Evolutionary conservation across 2,329 filamentous ascomycete species (phyloP).

Genomic region (Penicillium palitans): DNA sequence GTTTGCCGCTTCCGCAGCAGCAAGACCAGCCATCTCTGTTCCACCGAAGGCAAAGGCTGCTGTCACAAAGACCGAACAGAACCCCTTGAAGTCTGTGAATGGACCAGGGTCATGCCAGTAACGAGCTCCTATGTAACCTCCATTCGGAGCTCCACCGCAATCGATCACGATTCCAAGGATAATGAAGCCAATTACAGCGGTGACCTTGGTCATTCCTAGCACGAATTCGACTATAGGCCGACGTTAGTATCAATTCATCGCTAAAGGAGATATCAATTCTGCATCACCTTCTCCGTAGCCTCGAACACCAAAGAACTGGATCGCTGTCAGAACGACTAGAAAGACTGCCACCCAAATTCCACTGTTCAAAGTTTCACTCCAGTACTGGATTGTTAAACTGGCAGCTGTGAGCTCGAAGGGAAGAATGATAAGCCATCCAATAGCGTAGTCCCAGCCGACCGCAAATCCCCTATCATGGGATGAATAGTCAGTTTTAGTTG

Average conservation of each 20-base stretch:
- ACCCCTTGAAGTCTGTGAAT: constrained; percentile 52
- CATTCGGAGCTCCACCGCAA: constrained; percentile 44
- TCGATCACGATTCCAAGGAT: constrained; percentile 72
- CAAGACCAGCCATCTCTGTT: constrained; percentile 56
- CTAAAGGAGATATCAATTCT: no score
- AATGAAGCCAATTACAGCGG: constrained; percentile 63
- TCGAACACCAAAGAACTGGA: constrained; percentile 60
- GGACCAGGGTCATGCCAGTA: constrained; percentile 43
- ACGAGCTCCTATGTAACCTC: constrained; percentile 43
- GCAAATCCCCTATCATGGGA: constrained; percentile 42
- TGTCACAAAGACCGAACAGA: constrained; percentile 59
- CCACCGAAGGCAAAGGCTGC: constrained; percentile 60
- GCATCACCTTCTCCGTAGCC: constrained; percentile 36
- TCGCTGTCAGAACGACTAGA: constrained; percentile 51
- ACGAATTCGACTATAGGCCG: constrained; percentile 55
- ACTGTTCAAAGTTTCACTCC: constrained; percentile 52
- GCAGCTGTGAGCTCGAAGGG: constrained; percentile 72
- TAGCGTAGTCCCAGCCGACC: constrained; percentile 62
- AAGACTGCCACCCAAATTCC: constrained; percentile 60
- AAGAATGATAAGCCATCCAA: constrained; percentile 80
- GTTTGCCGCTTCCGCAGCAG: constrained; percentile 54
- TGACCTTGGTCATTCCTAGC: constrained; percentile 59
- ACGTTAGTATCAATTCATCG: neutral
- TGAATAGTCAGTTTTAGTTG: neutral
- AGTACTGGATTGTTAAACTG: constrained; percentile 56